phyloP scores from a whole-genome alignment of 805 yeast species.

The Lachancea kluyveri region DNA sequence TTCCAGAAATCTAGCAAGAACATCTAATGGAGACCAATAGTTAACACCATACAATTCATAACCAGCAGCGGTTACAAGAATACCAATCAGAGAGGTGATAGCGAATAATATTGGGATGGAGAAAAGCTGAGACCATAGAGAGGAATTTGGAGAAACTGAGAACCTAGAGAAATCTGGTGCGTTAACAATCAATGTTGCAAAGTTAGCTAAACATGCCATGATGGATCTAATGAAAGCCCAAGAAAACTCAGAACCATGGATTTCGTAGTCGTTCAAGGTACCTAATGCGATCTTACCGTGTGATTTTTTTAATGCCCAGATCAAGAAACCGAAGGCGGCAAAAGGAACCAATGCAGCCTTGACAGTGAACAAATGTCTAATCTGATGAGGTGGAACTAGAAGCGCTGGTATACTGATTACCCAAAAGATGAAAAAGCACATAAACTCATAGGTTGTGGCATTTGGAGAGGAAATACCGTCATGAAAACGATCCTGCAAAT shows the following conservation, averaged over 20 bases:
- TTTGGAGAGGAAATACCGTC: conserved; percentile 54
- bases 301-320: conserved; percentile 80
- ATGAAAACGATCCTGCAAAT: conserved; percentile 54
- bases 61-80: conserved; percentile 76
- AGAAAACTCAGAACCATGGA: conserved; percentile 51
- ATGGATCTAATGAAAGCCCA: conserved; percentile 79
- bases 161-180: conserved; percentile 87
- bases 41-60: conserved; percentile 57
- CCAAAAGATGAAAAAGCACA: conserved; percentile 79
- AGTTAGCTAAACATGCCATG: conserved; percentile 79
- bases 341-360: conserved; percentile 74
- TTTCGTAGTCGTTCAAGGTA: conserved; percentile 28
- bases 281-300: conserved; percentile 41
- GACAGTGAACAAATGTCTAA: conserved; percentile 77
- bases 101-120: conserved; percentile 78
- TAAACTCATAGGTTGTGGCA: conserved; percentile 63
- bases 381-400: conserved; percentile 76
- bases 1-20: conserved; percentile 56
- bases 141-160: conserved; percentile 48
- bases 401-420: conserved; percentile 69
- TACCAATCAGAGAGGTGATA: conserved; percentile 76
- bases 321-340: conserved; percentile 74
- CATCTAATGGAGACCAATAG: conserved; percentile 81
- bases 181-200: conserved; percentile 81
- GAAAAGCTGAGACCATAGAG: conserved; percentile 49